phyloP scores from a whole-genome alignment of 1,139 yeast species.

The Kodamaea fungicola region DNA sequence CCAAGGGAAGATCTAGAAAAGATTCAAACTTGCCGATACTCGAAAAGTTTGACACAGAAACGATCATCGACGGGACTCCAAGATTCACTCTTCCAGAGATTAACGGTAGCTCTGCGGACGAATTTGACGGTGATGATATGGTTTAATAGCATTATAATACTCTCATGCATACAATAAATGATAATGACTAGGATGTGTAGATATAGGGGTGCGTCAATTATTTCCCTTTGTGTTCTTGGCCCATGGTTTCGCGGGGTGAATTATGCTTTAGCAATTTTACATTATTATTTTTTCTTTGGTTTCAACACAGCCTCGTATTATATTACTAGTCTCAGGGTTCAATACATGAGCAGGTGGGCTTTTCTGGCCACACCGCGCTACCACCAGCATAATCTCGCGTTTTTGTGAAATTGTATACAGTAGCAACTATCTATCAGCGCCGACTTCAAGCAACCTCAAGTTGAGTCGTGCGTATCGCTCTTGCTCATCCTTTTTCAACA shows the following conservation, averaged over 20 bases:
- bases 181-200: background rate
- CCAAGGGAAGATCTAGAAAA: slow-evolving; percentile 47
- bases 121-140: slow-evolving; percentile 8
- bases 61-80: slow-evolving; percentile 6
- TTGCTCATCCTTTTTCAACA: slow-evolving; percentile 54
- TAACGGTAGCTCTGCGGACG: slow-evolving; percentile 7
- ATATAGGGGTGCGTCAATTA: background rate
- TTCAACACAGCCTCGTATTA: no score
- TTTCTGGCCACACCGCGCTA: no score
- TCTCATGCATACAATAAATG: background rate
- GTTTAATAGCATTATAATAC: slow-evolving; percentile 2
- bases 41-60: slow-evolving; percentile 20
- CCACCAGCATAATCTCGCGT: no score
- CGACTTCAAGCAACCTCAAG: slow-evolving; percentile 35
- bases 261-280: no score
- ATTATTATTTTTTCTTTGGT: no score
- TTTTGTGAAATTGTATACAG: background rate
- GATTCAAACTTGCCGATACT: slow-evolving; percentile 49
- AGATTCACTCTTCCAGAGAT: slow-evolving; percentile 4
- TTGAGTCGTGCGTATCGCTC: slow-evolving; percentile 28
- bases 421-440: slow-evolving; percentile 26
- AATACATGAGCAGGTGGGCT: no score
- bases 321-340: no score
- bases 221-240: background rate
- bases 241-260: no score